Conservation (phyloP, 495 filamentous ascomycete genomes). For the Penicillium subrubescens region DNA sequence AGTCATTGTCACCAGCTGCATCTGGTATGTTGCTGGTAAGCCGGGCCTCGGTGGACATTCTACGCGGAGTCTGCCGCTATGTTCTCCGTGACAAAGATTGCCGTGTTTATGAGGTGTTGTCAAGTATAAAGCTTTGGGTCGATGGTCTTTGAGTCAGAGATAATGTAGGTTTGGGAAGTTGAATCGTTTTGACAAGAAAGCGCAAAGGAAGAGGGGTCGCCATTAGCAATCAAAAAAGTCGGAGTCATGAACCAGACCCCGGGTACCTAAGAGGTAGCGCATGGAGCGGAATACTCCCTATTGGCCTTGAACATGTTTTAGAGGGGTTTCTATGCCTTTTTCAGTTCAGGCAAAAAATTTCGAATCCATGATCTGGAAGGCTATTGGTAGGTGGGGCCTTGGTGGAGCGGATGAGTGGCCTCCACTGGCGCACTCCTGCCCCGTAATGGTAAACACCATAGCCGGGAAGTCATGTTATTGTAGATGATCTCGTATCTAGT, state of each 20-base stretch:
- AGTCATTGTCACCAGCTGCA: constrained; percentile 17
- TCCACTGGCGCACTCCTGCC: not conserved
- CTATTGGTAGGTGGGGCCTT: constrained; percentile 9
- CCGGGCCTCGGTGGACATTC: constrained; percentile 27
- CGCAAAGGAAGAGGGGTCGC: constrained; percentile 5
- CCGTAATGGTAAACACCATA: not conserved
- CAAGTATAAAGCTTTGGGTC: not conserved
- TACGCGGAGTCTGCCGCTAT: constrained; percentile 12
- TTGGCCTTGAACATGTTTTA: constrained; percentile 13
- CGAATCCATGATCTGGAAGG: not conserved
- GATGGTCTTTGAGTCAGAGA: not conserved
- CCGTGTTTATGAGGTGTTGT: not conserved
- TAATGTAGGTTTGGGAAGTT: constrained; percentile 3
- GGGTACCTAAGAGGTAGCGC: constrained; percentile 5
- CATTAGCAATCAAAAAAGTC: constrained; percentile 23
- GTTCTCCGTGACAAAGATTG: not conserved
- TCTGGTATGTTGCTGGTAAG: constrained; percentile 15
- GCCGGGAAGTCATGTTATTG: not conserved
- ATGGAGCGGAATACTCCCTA: constrained; percentile 17
- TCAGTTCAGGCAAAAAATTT: constrained; percentile 7
- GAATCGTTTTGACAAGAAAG: not conserved
- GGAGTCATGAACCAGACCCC: constrained; percentile 11
- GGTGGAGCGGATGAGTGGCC: not conserved
- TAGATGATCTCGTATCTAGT: not conserved
- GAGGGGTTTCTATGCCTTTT: constrained; percentile 13